Evolutionary conservation across 495 filamentous ascomycete genomes (phyloP), one percentile per base, ranked within the genome.

Genomic region (Annulohypoxylon bovei): DNA sequence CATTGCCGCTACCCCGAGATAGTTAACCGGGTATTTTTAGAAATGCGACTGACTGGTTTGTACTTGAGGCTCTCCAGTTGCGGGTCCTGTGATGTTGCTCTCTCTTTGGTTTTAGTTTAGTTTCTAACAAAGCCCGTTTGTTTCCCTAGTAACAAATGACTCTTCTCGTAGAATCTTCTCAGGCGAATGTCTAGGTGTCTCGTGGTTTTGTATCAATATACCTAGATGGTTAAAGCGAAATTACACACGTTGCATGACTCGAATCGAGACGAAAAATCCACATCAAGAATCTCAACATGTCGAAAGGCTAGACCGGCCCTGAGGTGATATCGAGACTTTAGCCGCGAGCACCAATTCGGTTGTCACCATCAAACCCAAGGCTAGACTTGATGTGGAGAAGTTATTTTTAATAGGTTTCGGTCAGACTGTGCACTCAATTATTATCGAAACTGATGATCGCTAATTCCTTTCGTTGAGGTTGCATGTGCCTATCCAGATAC

Each of bases 271-370:
- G 22, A 53, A 42, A 40, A 66, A 39, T 40, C 39, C 25, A 57
- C 35, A 2, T 49, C 25, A 40, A 22, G 55, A n/a, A 35, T 56
- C 37, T 44, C 9, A 52, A 60, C 14, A 30, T 9, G 9, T 62
- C 12, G 23, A 44, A 53, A 60, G 69, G 47, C 69, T 63, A 68
- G 64, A 61, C 53, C 64, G 2, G 22, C 14, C 12, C 30, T 52
- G 23, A 32, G 69, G 69, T 72, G 64, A 72, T 68, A 68, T 72
- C 47, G 56, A 35, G 69, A 67, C 53, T 72, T 72, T 72, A 72
- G 64, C 69, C 69, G 69, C 20, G 32, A 65, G n/a, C 53, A 30
- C 37, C 20, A 53, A 33, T 35, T 59, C 63, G 47, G 64, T 46
- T 56, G 55, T 61, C 63, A 67, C n/a, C 37, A 71, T 5, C 25